Conservation (phyloP, 768 basidiomycete species). For the Boletus rex-veris region DNA sequence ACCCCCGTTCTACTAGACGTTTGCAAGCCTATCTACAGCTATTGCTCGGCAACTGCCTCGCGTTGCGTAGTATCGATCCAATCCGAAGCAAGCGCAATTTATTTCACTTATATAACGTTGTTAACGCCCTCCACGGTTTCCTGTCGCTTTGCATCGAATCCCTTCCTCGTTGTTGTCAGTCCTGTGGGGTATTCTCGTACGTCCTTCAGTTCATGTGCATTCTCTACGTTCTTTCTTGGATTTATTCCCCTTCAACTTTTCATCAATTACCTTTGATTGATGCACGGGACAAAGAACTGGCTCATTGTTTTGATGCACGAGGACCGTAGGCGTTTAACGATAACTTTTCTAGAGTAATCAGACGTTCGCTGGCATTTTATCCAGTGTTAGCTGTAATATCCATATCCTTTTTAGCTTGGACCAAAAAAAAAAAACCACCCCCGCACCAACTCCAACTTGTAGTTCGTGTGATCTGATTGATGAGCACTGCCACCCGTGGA, state of each 20-base stretch:
- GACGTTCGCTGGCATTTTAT: constrained; percentile 26
- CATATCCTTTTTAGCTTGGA: constrained; percentile 20
- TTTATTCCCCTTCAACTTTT: constrained; percentile 13
- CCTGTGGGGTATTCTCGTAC: constrained; percentile 20
- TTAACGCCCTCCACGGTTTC: constrained; percentile 27
- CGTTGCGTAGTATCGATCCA: constrained; percentile 22
- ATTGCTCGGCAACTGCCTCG: constrained; percentile 29
- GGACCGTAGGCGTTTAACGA: constrained; percentile 15
- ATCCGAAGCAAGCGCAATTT: constrained; percentile 30
- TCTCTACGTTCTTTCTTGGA: constrained; percentile 24
- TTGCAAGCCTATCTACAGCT: constrained; percentile 32
- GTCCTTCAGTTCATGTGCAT: constrained; percentile 14
- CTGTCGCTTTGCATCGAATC: constrained; percentile 23
- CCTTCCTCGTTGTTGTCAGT: constrained; percentile 15
- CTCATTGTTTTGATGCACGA: constrained; percentile 16
- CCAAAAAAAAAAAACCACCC: constrained; percentile 12
- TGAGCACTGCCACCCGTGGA: constrained; percentile 22
- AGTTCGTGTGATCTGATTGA: not conserved
- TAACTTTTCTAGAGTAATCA: constrained; percentile 25
- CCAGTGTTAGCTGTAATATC: constrained; percentile 31
- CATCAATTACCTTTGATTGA: constrained; percentile 3
- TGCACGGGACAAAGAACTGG: constrained; percentile 16
- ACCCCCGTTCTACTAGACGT: constrained; percentile 33
- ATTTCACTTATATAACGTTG: constrained; percentile 36
- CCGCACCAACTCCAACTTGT: not conserved